phyloP scores from a whole-genome alignment of 192 early-diverging fungal genomes.

The Chytriomyces sp. region DNA sequence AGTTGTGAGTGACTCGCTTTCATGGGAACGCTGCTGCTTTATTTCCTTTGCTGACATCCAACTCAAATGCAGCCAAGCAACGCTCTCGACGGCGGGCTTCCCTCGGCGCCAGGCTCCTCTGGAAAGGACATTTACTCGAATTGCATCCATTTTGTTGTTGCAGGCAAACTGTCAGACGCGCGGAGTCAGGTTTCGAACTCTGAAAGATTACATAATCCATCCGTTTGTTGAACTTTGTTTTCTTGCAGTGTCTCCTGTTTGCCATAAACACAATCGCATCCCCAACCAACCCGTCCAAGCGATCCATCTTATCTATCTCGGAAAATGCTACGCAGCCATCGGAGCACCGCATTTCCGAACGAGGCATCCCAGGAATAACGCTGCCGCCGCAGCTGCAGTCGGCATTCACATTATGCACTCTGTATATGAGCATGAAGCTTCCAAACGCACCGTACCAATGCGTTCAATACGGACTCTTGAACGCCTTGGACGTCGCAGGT shows the following conservation, averaged over 20 bases:
- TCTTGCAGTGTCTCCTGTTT: slow-evolving; percentile 14
- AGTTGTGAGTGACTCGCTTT: background rate
- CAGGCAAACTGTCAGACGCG: slow-evolving; percentile 2
- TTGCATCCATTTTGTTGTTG: slow-evolving; percentile 26
- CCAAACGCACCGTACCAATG: slow-evolving; percentile 8
- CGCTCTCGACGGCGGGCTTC: background rate
- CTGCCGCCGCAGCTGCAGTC: slow-evolving; percentile 1
- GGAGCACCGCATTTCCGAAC: background rate
- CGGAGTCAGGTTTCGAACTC: background rate
- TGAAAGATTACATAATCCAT: too few relatives aligned
- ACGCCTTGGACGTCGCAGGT: background rate
- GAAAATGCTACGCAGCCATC: background rate
- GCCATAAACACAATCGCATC: slow-evolving; percentile 14
- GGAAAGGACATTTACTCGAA: slow-evolving; percentile 5
- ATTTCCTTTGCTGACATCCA: background rate
- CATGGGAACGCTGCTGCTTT: background rate
- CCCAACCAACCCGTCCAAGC: background rate
- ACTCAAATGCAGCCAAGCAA: background rate
- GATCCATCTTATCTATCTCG: background rate
- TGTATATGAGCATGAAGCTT: background rate
- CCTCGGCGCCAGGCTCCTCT: background rate
- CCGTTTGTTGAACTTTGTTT: too few relatives aligned
- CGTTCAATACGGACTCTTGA: slow-evolving; percentile 11
- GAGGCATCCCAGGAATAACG: background rate
- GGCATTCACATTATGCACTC: slow-evolving; percentile 22